Evolutionary conservation across 2,329 filamentous ascomycete species (phyloP).

Genomic region (Aspergillus tamarii): DNA sequence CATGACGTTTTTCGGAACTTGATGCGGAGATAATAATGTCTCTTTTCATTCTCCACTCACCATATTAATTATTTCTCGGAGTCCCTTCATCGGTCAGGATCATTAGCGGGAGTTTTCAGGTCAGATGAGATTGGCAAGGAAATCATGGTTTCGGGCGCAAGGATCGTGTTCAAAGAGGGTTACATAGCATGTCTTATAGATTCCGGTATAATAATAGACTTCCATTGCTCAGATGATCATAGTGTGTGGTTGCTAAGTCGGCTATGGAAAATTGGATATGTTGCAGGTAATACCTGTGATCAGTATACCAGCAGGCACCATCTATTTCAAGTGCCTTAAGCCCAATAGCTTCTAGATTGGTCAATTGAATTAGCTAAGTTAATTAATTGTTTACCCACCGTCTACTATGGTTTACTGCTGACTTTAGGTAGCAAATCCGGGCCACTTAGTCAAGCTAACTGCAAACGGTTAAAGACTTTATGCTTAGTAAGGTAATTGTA

Average conservation of each 20-base stretch:
- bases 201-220: neutral
- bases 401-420: neutral
- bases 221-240: neutral
- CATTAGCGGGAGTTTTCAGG: neutral
- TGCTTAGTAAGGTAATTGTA: neutral
- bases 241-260: neutral
- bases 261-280: neutral
- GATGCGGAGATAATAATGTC: neutral
- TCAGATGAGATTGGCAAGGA: neutral
- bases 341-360: neutral
- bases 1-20: conserved; percentile 21
- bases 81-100: neutral
- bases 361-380: neutral
- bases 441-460: neutral
- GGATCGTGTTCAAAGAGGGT: neutral
- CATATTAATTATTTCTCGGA: neutral
- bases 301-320: neutral
- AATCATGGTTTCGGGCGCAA: conserved; percentile 1
- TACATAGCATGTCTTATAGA: neutral
- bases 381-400: neutral
- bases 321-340: neutral
- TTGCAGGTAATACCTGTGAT: neutral
- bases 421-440: neutral
- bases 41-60: neutral
- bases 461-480: neutral